Base-by-base conservation (phyloP, 208 protist genomes). In the Trichomonas vaginalis region DNA sequence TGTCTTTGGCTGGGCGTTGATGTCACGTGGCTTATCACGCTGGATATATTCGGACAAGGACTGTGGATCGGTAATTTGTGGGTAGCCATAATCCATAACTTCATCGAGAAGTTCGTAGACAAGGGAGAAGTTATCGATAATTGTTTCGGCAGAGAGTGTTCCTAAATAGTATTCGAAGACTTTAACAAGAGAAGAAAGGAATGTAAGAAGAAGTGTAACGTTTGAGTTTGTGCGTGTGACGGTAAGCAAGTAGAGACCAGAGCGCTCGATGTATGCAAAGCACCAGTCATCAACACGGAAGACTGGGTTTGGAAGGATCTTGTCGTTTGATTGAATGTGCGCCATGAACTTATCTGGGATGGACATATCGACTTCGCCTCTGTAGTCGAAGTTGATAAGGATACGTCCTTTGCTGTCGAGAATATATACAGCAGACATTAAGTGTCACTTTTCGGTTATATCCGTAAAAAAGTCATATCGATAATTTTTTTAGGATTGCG, bases 71-170 rank as follows among this genome's bases (percentile, higher is more conserved):
- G 47, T 87, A 79, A 46, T 39, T 95, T 96, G 96, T 79, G 96
- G 98, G 96, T 98, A 98, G n/a, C 98, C 98, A 97, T 98, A 98
- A 96, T 99, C 98, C 98, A 98, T 98, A 97, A 98, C 98, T 96
- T 99, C 98, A 96, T 99, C 98, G 32, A 99, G 96, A 0, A 99
- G 97, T 96, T 99, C 98, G 96, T 99, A 99, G 37, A 99, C 98
- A 27, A 99, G 97, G 14, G 99, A 98, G 97, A 99, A 99, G 96
- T 99, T 99, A 96, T 99, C 98, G 42, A 98, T 96, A 48, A 99
- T 98, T 83, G 96, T 97, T 95, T 99, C 98, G 95, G 98, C 97
- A 95, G 98, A 96, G 9, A 98, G 82, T 88, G 79, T 98, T 96
- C 92, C 96, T 21, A 87, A 40, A 51, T 96, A 88, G 12, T 37